These are phyloP conservation scores for Theileria sp. DNA, from an alignment of 169 alveolate species.

Conservation along the genomic window DNA sequence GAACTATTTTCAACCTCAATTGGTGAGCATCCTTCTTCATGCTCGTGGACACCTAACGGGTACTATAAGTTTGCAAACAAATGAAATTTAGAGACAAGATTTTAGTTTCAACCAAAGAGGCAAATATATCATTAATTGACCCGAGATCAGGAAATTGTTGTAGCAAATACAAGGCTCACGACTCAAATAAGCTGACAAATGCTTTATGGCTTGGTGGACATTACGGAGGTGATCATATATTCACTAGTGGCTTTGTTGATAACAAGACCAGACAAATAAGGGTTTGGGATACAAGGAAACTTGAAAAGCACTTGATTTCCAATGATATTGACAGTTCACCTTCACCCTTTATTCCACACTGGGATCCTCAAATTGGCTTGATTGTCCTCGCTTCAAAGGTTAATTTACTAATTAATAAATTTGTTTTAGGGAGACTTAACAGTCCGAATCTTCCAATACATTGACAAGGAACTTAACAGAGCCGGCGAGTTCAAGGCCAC, in stretches of 20 bases:
- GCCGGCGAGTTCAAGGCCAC: constrained; percentile 71
- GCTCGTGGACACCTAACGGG: constrained; percentile 70
- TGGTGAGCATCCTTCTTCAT: constrained; percentile 64
- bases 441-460: constrained; percentile 72
- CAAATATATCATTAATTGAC: constrained; percentile 49
- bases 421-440: constrained; percentile 71
- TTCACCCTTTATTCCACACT: constrained; percentile 74
- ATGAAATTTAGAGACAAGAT: constrained; percentile 40
- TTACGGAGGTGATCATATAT: constrained; percentile 64
- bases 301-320: constrained; percentile 41
- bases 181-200: constrained; percentile 66
- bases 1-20: constrained; percentile 49
- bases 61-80: constrained; percentile 16
- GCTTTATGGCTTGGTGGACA: constrained; percentile 72
- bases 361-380: constrained; percentile 74
- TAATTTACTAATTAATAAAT: not conserved
- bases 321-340: constrained; percentile 73
- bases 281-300: constrained; percentile 73
- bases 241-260: constrained; percentile 75
- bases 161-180: constrained; percentile 60
- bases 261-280: constrained; percentile 73
- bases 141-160: constrained; percentile 67
- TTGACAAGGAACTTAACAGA: constrained; percentile 62
- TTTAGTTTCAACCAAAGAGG: constrained; percentile 55
- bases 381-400: constrained; percentile 68